Evolutionary conservation across 2,329 filamentous ascomycete species (phyloP), one percentile per base, ranked within the genome.

Genomic region (Apiospora koreana): DNA sequence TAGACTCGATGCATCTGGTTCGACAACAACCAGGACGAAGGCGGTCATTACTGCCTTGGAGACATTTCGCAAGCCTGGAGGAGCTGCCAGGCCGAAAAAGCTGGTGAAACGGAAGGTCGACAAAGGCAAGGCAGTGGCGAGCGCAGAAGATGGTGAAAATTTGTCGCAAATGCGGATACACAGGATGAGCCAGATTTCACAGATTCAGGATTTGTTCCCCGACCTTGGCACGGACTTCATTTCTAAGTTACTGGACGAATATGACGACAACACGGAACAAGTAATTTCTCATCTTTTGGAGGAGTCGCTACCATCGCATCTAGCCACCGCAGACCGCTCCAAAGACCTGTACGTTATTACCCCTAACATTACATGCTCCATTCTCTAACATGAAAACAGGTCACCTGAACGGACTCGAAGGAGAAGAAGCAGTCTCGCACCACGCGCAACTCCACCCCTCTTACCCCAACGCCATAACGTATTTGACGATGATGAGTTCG

Each of bases 171-270:
- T 95, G 43, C 93, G 96, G 76, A 83, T 95, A 28, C 94, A 97
- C 80, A 91, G 87, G 54, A 92, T 97, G 89, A 95, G 92, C 75
- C 89, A 95, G 66, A 90, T 98, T 68, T 92, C 92, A 0, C 94
- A 97, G 79, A 87, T 99, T n/a, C 94, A 97, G 78, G 95, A 99
- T 77, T 85, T 98, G 0, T 98, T 98, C 77, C 94, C 95, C 0
- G 90, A 97, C 72, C 84, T 98, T 12, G 94, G 95, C 6, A 91
- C 93, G 4, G 93, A 88, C 0, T 98, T 97, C 77, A 85, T 98
- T 21, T 86, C 93, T 23, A 92, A 88, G 75, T 86, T 97, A 12
- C 85, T 98, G 31, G 92, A 95, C 75, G 90, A 93, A 77, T 98
- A 96, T 78, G 82, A 84, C 62, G 91, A 96, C 74, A 86, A 95